Evolutionary conservation across 805 yeast species (phyloP).

Genomic region (Maudiozyma pseudohumilis): DNA sequence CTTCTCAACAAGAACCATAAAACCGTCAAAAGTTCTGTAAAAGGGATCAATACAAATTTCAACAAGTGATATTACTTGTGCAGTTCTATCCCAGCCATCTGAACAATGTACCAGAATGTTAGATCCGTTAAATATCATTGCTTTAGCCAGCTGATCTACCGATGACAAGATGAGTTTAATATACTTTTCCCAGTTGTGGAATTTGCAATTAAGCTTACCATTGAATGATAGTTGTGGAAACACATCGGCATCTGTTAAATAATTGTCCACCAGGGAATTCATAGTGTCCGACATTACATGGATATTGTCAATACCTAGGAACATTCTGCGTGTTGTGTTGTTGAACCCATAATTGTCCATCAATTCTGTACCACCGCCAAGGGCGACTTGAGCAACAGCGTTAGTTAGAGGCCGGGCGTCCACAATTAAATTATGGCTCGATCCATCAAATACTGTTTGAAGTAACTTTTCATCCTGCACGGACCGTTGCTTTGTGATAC

Average conservation of each 20-base stretch:
- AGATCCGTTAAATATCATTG: conserved; percentile 73
- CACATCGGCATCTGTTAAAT: conserved; percentile 59
- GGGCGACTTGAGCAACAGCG: conserved; percentile 91
- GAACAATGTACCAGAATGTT: conserved; percentile 88
- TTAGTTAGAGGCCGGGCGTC: conserved; percentile 91
- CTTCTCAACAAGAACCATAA: conserved; percentile 75
- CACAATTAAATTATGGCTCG: conserved; percentile 57
- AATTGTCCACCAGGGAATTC: conserved; percentile 44
- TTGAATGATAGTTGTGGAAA: background rate
- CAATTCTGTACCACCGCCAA: conserved; percentile 96
- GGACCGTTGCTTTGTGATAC: conserved; percentile 77
- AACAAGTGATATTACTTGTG: conserved; percentile 76
- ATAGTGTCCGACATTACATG: conserved; percentile 90
- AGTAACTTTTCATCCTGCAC: conserved; percentile 84
- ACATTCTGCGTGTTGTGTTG: conserved; percentile 49
- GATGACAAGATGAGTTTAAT: conserved; percentile 59
- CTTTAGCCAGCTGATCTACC: conserved; percentile 67
- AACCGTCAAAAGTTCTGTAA: conserved; percentile 80
- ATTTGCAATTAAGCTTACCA: conserved; percentile 28
- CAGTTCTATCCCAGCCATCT: conserved; percentile 97
- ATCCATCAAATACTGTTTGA: conserved; percentile 61
- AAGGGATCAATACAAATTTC: conserved; percentile 86
- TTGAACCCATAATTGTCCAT: conserved; percentile 72
- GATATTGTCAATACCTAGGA: conserved; percentile 86
- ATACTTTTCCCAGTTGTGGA: conserved; percentile 71